Evolutionary conservation across 2,329 filamentous ascomycete species (phyloP).

Genomic region (Coniochaeta prunicola): DNA sequence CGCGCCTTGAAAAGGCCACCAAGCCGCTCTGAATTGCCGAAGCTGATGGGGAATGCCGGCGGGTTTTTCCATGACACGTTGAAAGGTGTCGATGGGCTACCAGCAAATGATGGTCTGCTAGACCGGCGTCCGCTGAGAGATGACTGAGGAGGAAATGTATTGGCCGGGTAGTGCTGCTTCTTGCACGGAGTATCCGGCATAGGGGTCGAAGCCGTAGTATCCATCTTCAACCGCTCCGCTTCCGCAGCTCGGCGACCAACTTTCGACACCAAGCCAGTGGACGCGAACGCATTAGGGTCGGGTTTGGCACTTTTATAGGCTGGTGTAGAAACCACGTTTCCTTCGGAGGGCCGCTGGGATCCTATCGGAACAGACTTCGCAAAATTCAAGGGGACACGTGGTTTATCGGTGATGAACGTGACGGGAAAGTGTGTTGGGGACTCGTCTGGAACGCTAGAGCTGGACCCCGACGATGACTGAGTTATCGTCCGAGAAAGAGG

Average conservation of each 20-base stretch:
- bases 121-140: conserved; percentile 52
- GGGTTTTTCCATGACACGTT: conserved; percentile 42
- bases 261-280: conserved; percentile 91
- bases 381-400: conserved; percentile 48
- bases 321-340: conserved; percentile 59
- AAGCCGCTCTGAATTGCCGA: conserved; percentile 51
- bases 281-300: conserved; percentile 80
- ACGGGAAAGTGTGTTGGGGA: conserved; percentile 55
- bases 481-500: conserved; percentile 82
- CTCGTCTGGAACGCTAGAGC: conserved; percentile 70
- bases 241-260: conserved; percentile 79
- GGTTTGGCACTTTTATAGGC: conserved; percentile 73
- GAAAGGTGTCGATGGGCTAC: conserved; percentile 75
- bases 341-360: conserved; percentile 32
- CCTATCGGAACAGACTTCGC: conserved; percentile 71
- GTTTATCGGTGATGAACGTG: conserved; percentile 37
- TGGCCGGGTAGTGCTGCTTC: conserved; percentile 64
- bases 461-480: conserved; percentile 78
- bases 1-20: conserved; percentile 58
- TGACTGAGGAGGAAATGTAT: conserved; percentile 53
- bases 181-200: conserved; percentile 98
- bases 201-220: conserved; percentile 36
- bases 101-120: conserved; percentile 62
- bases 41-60: conserved; percentile 26
- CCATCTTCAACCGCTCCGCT: conserved; percentile 31